Conservation (phyloP, 208 protist genomes). For the Leishmania tarentolae region DNA sequence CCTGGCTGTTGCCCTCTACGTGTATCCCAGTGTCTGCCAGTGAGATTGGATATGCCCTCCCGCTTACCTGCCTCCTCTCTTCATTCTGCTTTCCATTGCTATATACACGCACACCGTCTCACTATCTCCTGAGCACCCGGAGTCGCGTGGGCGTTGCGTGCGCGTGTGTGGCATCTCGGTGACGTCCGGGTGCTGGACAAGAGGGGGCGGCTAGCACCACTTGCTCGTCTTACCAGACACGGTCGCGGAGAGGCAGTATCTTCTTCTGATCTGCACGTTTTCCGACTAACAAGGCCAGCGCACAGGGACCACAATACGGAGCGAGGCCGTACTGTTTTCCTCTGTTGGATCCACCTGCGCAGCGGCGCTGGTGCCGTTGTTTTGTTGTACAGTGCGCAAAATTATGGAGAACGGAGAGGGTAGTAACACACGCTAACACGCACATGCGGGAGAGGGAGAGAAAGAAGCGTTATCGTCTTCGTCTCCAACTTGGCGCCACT, state of each 20-base stretch:
- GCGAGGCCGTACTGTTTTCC: not conserved
- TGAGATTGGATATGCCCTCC: too few species aligned
- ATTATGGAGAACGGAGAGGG: not conserved
- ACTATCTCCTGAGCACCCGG: not conserved
- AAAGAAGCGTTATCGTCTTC: too few species aligned
- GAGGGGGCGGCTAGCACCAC: too few species aligned
- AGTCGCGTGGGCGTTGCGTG: not conserved
- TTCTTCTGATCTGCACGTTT: not conserved
- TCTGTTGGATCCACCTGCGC: not conserved
- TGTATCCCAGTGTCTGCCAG: not conserved
- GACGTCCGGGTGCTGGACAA: not conserved
- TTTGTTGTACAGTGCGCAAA: not conserved
- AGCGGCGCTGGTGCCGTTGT: not conserved
- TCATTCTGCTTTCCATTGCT: not conserved
- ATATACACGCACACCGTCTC: not conserved
- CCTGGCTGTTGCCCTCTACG: not conserved
- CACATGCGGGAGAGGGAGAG: not conserved
- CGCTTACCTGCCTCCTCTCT: not conserved
- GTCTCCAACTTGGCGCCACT: not conserved
- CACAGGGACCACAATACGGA: not conserved
- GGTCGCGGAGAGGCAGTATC: too few species aligned
- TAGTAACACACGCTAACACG: not conserved
- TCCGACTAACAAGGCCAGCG: not conserved
- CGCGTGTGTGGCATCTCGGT: not conserved
- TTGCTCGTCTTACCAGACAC: too few species aligned